Evolutionary conservation across 2,329 filamentous ascomycete genomes (phyloP), one percentile per base, ranked within the genome.

Genomic region (Cytospora chrysosperma): DNA sequence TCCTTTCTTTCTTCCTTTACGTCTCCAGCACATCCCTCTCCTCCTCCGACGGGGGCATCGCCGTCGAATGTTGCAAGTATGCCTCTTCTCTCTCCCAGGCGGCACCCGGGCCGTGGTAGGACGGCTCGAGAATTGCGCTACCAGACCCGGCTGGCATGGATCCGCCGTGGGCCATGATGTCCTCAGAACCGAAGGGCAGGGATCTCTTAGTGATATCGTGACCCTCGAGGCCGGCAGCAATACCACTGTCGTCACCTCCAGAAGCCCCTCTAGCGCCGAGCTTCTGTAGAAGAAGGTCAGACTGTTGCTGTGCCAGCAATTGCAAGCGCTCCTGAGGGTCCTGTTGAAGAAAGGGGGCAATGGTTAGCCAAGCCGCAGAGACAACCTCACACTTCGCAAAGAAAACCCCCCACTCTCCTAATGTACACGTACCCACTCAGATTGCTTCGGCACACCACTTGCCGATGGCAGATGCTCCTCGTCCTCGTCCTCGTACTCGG

Each of bases 351-450:
- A 72, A 21, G 66, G 81, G n/a, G n/a, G n/a, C n/a, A 73, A 71
- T 79, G 69, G 81, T 86, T 84, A 85, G 82, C 77, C 72, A 84
- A 73, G 69, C 81, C 77, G 75, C 82, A 86, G 70, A 79, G 77
- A 76, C 82, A 85, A 75, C 84, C 82, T 71, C 77, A 19, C 74
- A 67, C 78, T 79, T 65, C 70, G 73, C 81, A 85, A 68, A 72
- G 70, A 67, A 73, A 75, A 67, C 82, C 82, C n/a, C n/a, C n/a
- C n/a, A n/a, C n/a, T n/a, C n/a, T n/a, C n/a, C n/a, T n/a, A n/a
- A 72, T 85, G 82, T 77, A 82, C 82, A 92, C 92, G 89, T 92
- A 97, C 93, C 94, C 94, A 97, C 76, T 97, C 92, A 74, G 86
- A 84, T 83, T 97, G 93, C 75, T 86, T 82, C 67, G 93, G 93